Conservation (phyloP, 495 filamentous ascomycete genomes). For the Aspergillus steynii region DNA sequence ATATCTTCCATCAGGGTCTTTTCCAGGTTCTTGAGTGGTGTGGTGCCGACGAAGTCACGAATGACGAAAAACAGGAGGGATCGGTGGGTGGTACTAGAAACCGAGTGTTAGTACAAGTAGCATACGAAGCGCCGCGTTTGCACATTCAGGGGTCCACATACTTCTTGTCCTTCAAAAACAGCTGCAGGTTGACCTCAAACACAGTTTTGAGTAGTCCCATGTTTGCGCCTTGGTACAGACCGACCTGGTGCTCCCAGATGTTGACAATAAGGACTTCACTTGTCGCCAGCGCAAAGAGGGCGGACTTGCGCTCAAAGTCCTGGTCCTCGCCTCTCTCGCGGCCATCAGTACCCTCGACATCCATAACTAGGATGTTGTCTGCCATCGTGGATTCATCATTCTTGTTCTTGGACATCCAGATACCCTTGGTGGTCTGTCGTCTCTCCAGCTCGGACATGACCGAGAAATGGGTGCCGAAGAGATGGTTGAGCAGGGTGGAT, state of each 20-base stretch:
- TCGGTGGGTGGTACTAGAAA: slow-evolving; percentile 73
- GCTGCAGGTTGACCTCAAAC: slow-evolving; percentile 95
- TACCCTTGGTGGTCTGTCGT: slow-evolving; percentile 96
- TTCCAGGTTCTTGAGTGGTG: slow-evolving; percentile 83
- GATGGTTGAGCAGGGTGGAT: slow-evolving; percentile 91
- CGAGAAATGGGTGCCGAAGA: slow-evolving; percentile 94
- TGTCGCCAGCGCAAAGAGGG: slow-evolving; percentile 92
- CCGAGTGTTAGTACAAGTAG: slow-evolving; percentile 24
- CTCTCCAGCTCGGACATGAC: slow-evolving; percentile 93
- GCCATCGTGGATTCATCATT: slow-evolving; percentile 66
- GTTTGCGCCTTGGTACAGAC: slow-evolving; percentile 96
- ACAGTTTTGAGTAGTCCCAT: slow-evolving; percentile 98
- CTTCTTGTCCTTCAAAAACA: slow-evolving; percentile 93
- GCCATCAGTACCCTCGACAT: slow-evolving; percentile 97
- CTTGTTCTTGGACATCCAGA: slow-evolving; percentile 98
- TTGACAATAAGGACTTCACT: slow-evolving; percentile 98
- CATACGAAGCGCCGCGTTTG: neutral
- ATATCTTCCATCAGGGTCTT: slow-evolving; percentile 89
- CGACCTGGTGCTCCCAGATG: slow-evolving; percentile 99
- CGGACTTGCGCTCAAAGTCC: slow-evolving; percentile 97
- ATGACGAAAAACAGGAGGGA: slow-evolving; percentile 98
- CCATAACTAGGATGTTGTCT: slow-evolving; percentile 98
- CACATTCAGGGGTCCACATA: slow-evolving; percentile 43
- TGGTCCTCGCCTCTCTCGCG: slow-evolving; percentile 96
- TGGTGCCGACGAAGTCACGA: slow-evolving; percentile 90